A percentile compares a stretch with the other conserved stretches of the same genome.
These are phyloP conservation scores for Amauroascus niger DNA, from an alignment of 2,329 filamentous ascomycete genomes.

Conservation along the genomic window DNA sequence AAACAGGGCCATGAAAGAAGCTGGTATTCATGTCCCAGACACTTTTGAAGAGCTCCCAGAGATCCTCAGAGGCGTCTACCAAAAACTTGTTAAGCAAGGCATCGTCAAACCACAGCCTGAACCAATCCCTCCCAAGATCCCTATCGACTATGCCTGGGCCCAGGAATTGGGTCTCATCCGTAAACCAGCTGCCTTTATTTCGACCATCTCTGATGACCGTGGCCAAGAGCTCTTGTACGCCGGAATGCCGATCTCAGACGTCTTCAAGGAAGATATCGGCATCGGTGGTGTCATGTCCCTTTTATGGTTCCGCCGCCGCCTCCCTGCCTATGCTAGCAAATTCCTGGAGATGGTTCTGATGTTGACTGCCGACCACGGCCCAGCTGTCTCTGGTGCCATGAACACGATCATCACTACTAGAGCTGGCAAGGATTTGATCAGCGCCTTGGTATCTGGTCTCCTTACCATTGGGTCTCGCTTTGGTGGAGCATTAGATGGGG, in stretches of 20 bases:
- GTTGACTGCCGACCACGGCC: constrained; percentile 98
- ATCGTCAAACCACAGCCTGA: constrained; percentile 78
- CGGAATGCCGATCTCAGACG: constrained; percentile 99
- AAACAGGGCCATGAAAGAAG: constrained; percentile 94
- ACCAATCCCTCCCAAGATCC: constrained; percentile 95
- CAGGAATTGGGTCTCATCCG: constrained; percentile 98
- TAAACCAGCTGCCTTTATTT: constrained; percentile 99
- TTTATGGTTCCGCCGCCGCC: constrained; percentile 97
- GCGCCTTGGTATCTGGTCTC: constrained; percentile 87
- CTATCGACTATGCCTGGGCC: constrained; percentile 98
- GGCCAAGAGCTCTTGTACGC: constrained; percentile 98
- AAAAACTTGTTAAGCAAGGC: constrained; percentile 74
- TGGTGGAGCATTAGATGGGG: constrained; percentile 94
- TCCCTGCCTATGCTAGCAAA: constrained; percentile 92
- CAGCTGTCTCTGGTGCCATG: constrained; percentile 98
- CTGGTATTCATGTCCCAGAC: constrained; percentile 85
- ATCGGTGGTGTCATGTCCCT: constrained; percentile 99
- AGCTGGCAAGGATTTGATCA: constrained; percentile 98
- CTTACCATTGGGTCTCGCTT: constrained; percentile 97
- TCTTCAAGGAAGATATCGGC: constrained; percentile 97
- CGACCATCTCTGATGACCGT: constrained; percentile 99
- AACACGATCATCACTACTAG: constrained; percentile 99
- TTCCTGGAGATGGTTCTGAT: constrained; percentile 99
- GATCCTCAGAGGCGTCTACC: constrained; percentile 70
- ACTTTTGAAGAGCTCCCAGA: constrained; percentile 93